Conservation (phyloP, 495 filamentous ascomycete genomes). For the Lindgomyces ingoldianus region DNA sequence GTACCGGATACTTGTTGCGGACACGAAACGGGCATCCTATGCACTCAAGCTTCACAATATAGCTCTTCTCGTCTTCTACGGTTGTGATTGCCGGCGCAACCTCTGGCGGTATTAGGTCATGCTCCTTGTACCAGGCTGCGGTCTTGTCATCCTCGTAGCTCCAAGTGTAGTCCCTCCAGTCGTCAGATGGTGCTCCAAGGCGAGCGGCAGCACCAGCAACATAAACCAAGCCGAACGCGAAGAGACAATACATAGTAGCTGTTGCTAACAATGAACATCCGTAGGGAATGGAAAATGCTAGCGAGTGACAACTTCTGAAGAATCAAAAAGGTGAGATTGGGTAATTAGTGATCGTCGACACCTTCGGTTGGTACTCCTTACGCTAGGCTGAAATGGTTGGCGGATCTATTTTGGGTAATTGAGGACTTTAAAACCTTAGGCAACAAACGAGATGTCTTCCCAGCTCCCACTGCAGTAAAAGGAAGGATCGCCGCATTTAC, state of each 20-base stretch:
- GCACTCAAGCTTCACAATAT: constrained; percentile 29
- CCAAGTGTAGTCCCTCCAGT: constrained; percentile 15
- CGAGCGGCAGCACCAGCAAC: neutral
- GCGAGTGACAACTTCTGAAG: neutral
- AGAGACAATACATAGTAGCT: neutral
- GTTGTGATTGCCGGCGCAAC: constrained; percentile 20
- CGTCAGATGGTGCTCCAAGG: neutral
- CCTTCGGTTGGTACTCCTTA: too few relatives aligned
- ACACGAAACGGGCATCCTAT: constrained; percentile 31
- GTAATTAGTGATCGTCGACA: neutral
- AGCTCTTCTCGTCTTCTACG: constrained; percentile 14
- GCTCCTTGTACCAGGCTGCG: constrained; percentile 23
- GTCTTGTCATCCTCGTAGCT: constrained; percentile 24
- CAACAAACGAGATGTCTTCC: too few relatives aligned
- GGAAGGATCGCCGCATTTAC: too few relatives aligned
- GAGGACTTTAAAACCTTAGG: too few relatives aligned
- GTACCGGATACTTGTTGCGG: neutral
- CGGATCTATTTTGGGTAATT: neutral
- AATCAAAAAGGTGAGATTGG: neutral
- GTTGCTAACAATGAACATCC: neutral
- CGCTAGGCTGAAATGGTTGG: too few relatives aligned
- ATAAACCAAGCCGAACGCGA: neutral
- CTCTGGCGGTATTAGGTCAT: constrained; percentile 2
- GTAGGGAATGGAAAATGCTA: neutral
- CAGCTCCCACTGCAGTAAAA: too few relatives aligned